Evolutionary conservation across 2,329 filamentous ascomycete genomes (phyloP).

Genomic region (Pseudonectria foliicola): DNA sequence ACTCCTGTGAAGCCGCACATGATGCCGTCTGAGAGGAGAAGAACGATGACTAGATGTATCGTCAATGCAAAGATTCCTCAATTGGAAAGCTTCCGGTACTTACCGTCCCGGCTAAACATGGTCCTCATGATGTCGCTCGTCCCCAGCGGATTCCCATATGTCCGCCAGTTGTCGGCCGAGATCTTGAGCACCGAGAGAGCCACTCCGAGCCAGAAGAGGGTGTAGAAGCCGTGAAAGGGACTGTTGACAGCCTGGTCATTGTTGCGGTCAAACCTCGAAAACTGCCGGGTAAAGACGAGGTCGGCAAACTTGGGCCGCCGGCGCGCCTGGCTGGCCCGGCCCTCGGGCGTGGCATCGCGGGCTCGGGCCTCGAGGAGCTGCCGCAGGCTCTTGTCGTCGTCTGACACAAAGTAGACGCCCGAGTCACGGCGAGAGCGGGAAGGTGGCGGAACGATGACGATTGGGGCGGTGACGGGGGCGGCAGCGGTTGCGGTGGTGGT

Average conservation of each 20-base stretch:
- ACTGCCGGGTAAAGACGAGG: slow-evolving; percentile 64
- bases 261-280: slow-evolving; percentile 68
- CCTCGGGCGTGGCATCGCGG: slow-evolving; percentile 11
- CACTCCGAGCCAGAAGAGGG: slow-evolving; percentile 68
- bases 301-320: slow-evolving; percentile 30
- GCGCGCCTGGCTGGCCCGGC: background rate
- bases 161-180: slow-evolving; percentile 59
- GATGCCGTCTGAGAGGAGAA: slow-evolving; percentile 57
- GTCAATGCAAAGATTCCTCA: background rate
- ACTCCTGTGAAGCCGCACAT: slow-evolving; percentile 62
- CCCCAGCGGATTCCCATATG: slow-evolving; percentile 62
- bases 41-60: slow-evolving; percentile 36
- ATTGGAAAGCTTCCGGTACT: slow-evolving; percentile 6
- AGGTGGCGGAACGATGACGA: background rate
- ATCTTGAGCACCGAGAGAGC: slow-evolving; percentile 60
- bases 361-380: slow-evolving; percentile 19
- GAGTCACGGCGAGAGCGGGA: slow-evolving; percentile 16
- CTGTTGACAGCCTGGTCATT: slow-evolving; percentile 58
- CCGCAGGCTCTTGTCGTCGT: slow-evolving; percentile 23
- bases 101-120: slow-evolving; percentile 52
- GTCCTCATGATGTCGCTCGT: slow-evolving; percentile 63
- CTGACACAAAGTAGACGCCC: slow-evolving; percentile 21
- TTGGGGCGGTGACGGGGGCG: slow-evolving; percentile 6
- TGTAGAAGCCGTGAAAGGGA: slow-evolving; percentile 73
- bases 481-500: slow-evolving; percentile 3